These are phyloP conservation scores for Kalmanozyma brasiliensis DNA, from an alignment of 1,284 basidiomycete species.

Conservation along the genomic window DNA sequence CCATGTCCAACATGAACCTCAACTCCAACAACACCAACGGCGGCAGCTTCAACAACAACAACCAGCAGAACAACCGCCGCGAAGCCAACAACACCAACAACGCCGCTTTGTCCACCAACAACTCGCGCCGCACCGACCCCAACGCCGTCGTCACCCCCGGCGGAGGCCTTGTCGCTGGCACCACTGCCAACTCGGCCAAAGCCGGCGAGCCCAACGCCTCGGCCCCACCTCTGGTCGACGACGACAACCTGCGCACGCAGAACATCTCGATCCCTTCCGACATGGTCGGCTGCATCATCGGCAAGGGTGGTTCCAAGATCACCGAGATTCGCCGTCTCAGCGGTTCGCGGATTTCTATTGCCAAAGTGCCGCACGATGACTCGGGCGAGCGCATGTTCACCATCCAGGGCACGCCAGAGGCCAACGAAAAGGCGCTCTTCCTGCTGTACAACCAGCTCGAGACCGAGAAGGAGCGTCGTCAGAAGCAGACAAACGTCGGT, in stretches of 20 bases:
- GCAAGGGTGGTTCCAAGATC: conserved; percentile 95
- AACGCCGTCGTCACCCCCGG: conserved; percentile 62
- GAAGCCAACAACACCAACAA: conserved; percentile 10
- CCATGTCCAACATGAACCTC: conserved; percentile 41
- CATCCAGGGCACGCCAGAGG: conserved; percentile 92
- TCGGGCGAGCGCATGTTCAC: conserved; percentile 99
- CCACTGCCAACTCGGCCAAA: conserved; percentile 57
- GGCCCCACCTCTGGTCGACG: conserved; percentile 66
- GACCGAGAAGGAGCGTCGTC: conserved; percentile 62
- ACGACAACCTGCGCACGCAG: conserved; percentile 88
- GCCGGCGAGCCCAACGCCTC: conserved; percentile 55
- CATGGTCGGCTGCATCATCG: conserved; percentile 86
- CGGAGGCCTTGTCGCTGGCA: conserved; percentile 59
- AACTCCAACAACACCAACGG: conserved; percentile 15
- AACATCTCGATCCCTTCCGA: conserved; percentile 91
- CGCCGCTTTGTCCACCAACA: conserved; percentile 7
- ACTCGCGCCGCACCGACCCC: conserved; percentile 45
- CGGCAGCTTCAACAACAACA: conserved; percentile 58
- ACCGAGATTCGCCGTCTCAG: conserved; percentile 97
- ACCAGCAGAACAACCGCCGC: conserved; percentile 2
- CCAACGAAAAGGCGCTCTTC: conserved; percentile 77
- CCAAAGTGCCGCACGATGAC: conserved; percentile 97
- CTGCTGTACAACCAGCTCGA: conserved; percentile 82
- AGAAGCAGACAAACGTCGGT: conserved; percentile 37
- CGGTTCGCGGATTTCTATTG: conserved; percentile 96